Evolutionary conservation across 2,329 filamentous ascomycete species (phyloP).

Genomic region (Calonectria pteridis): DNA sequence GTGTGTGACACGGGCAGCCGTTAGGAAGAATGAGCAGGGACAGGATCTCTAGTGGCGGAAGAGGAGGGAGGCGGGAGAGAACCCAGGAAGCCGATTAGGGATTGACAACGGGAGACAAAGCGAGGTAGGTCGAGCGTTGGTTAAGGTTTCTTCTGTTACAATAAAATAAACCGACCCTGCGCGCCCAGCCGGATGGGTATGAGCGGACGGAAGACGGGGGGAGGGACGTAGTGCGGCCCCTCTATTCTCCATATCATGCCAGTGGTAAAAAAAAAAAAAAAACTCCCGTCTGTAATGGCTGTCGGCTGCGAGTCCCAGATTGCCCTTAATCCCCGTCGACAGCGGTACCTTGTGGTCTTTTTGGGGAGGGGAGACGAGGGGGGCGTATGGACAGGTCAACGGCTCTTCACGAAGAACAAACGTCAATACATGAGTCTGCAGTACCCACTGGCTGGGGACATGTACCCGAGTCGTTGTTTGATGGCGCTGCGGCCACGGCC

Average conservation of each 20-base stretch:
- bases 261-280: constrained; percentile 39
- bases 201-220: constrained; percentile 25
- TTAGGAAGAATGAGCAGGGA: constrained; percentile 37
- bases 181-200: constrained; percentile 22
- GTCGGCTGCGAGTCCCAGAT: constrained; percentile 39
- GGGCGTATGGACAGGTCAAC: constrained; percentile 35
- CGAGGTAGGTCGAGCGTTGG: constrained; percentile 32
- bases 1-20: constrained; percentile 33
- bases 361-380: constrained; percentile 32
- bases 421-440: constrained; percentile 25
- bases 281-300: constrained; percentile 29
- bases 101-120: constrained; percentile 40
- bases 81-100: constrained; percentile 39
- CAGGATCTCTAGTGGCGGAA: constrained; percentile 42
- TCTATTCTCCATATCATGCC: constrained; percentile 36
- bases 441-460: constrained; percentile 43
- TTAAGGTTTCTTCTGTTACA: constrained; percentile 42
- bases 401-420: constrained; percentile 28
- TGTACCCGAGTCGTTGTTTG: constrained; percentile 42
- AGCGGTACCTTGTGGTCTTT: constrained; percentile 39
- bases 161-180: constrained; percentile 9
- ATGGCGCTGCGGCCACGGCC: constrained; percentile 41
- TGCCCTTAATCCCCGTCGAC: constrained; percentile 34
- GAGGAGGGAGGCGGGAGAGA: constrained; percentile 41
- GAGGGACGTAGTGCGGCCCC: constrained; percentile 28